Evolutionary conservation across 2,329 filamentous ascomycete genomes (phyloP).

Genomic region (Colletotrichum navitas): DNA sequence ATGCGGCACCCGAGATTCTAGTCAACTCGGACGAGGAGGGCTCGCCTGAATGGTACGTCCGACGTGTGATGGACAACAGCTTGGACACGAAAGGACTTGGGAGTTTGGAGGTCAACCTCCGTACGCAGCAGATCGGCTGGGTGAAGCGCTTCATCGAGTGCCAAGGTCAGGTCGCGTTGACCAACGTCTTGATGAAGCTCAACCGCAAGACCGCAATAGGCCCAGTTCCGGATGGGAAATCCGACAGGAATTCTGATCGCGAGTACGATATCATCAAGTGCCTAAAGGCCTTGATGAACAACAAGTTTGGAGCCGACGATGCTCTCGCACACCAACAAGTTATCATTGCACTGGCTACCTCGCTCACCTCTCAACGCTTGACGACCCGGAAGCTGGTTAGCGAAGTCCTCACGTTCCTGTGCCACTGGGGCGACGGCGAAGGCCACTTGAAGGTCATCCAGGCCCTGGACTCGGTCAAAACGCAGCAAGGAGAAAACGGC

Average conservation of each 20-base stretch:
- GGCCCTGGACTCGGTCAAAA: slow-evolving; percentile 92
- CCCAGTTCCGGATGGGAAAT: slow-evolving; percentile 68
- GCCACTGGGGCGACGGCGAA: slow-evolving; percentile 90
- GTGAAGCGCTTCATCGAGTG: slow-evolving; percentile 97
- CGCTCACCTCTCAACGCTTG: slow-evolving; percentile 87
- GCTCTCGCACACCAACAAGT: slow-evolving; percentile 91
- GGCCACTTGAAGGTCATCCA: slow-evolving; percentile 95
- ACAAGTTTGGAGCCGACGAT: slow-evolving; percentile 98
- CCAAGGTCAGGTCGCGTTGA: slow-evolving; percentile 95
- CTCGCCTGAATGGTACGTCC: slow-evolving; percentile 97
- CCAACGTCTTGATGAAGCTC: slow-evolving; percentile 92
- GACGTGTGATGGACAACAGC: slow-evolving; percentile 95
- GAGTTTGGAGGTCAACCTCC: slow-evolving; percentile 91
- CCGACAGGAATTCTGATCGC: slow-evolving; percentile 85
- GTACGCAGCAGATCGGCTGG: slow-evolving; percentile 98
- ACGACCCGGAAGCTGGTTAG: slow-evolving; percentile 95
- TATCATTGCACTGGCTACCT: slow-evolving; percentile 87
- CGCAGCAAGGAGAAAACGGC: slow-evolving; percentile 89
- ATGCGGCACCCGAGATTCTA: slow-evolving; percentile 76
- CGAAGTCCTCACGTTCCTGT: slow-evolving; percentile 95
- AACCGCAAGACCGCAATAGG: slow-evolving; percentile 87
- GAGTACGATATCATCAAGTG: slow-evolving; percentile 99
- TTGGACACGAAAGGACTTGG: slow-evolving; percentile 92
- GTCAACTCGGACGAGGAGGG: slow-evolving; percentile 92
- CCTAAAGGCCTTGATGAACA: slow-evolving; percentile 97